phyloP scores from a whole-genome alignment of 2,329 filamentous ascomycete species.

The Seiridium unicorne region DNA sequence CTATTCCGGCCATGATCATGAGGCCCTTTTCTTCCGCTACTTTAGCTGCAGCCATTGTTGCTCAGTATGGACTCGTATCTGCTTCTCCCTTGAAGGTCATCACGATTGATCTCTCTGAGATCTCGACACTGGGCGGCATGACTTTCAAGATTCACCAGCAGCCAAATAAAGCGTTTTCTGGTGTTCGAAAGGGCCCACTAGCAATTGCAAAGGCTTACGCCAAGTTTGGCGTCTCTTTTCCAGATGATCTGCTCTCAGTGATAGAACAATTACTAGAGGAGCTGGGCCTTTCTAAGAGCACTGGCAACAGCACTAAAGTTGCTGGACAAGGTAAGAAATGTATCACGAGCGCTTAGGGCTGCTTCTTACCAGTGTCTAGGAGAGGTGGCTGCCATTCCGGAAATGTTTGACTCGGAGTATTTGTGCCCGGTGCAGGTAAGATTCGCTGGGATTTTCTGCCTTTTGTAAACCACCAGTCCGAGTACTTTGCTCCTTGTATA shows the following conservation, averaged over 20 bases:
- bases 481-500: no score
- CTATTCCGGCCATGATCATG: conserved; percentile 1
- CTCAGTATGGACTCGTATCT: neutral
- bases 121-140: conserved; percentile 10
- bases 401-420: conserved; percentile 30
- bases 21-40: neutral
- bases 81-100: neutral
- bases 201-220: conserved; percentile 9
- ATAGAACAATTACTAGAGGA: conserved; percentile 5
- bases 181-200: conserved; percentile 4
- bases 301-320: neutral
- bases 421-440: conserved; percentile 24
- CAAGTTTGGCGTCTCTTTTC: conserved; percentile 5
- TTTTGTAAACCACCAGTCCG: no score
- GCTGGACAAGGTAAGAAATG: neutral
- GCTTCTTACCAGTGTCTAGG: conserved; percentile 13
- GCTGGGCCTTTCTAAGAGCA: neutral
- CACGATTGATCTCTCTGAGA: conserved; percentile 2
- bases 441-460: no score
- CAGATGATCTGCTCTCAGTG: conserved; percentile 7
- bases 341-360: neutral
- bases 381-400: conserved; percentile 26
- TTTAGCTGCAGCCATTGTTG: conserved; percentile 3
- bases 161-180: conserved; percentile 7
- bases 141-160: conserved; percentile 10